phyloP scores from a whole-genome alignment of 768 basidiomycete genomes.

The Trametes cinnabarina region DNA sequence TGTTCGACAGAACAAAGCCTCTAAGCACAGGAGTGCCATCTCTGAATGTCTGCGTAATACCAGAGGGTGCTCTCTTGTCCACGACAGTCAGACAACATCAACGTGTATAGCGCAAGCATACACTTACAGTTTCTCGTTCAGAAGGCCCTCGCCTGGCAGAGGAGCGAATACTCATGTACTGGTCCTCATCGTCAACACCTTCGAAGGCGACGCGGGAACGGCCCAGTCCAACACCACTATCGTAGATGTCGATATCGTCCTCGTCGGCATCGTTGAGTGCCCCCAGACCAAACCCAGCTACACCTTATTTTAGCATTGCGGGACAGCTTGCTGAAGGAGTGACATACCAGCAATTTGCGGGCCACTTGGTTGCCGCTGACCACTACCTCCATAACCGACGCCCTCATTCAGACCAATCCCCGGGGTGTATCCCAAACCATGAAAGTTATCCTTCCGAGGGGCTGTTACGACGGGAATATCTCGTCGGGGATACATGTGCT shows the following conservation, averaged over 20 bases:
- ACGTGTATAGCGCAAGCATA: too few species aligned
- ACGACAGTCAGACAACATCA: not conserved
- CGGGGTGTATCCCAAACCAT: conserved; percentile 81
- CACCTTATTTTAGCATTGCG: not conserved
- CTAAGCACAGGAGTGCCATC: conserved; percentile 72
- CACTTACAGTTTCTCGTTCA: conserved; percentile 12
- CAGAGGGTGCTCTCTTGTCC: conserved; percentile 19
- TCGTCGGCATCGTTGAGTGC: conserved; percentile 93
- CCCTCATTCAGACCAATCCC: conserved; percentile 61
- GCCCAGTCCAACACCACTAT: conserved; percentile 36
- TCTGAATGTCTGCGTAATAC: conserved; percentile 48
- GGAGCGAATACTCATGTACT: conserved; percentile 44
- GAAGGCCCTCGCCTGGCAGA: conserved; percentile 9
- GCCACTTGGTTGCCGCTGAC: conserved; percentile 32
- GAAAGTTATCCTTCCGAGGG: conserved; percentile 67
- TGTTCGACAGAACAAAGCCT: conserved; percentile 72
- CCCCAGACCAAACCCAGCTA: conserved; percentile 86
- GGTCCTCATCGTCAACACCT: conserved; percentile 62
- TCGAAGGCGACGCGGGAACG: conserved; percentile 66
- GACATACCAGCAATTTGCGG: conserved; percentile 55
- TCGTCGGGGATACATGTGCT: conserved; percentile 82
- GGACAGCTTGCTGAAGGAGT: not conserved
- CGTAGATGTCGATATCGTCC: conserved; percentile 86
- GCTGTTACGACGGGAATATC: conserved; percentile 68
- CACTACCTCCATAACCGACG: conserved; percentile 39